phyloP scores from a whole-genome alignment of 2,329 filamentous ascomycete species.

The Ophiostoma australiae region DNA sequence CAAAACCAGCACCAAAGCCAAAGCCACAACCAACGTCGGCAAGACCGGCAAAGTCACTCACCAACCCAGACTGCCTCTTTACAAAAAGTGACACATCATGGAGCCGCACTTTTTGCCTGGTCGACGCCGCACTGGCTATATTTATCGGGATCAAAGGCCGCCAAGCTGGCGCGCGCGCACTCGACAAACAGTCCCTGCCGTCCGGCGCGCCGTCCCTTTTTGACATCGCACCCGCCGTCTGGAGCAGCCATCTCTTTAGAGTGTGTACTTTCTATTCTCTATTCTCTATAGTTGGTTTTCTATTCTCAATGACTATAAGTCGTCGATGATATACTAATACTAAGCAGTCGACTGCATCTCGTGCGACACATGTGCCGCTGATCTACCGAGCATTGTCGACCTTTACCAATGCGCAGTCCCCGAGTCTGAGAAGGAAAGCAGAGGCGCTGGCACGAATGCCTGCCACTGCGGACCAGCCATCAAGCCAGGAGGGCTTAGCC shows the following conservation, averaged over 20 bases:
- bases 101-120: background rate
- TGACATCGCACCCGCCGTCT: slow-evolving; percentile 28
- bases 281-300: no score
- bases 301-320: background rate
- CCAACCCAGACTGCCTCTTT: background rate
- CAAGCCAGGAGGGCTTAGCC: background rate
- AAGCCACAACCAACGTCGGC: background rate
- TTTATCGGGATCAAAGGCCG: slow-evolving; percentile 22
- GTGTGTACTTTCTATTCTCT: background rate
- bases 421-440: slow-evolving; percentile 23
- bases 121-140: slow-evolving; percentile 17
- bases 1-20: background rate
- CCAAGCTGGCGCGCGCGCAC: slow-evolving; percentile 13
- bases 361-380: slow-evolving; percentile 18
- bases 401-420: slow-evolving; percentile 23
- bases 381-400: slow-evolving; percentile 23
- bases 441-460: background rate
- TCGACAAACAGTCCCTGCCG: background rate
- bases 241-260: slow-evolving; percentile 27
- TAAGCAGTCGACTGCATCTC: slow-evolving; percentile 20
- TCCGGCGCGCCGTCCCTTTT: slow-evolving; percentile 20
- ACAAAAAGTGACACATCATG: background rate
- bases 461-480: background rate
- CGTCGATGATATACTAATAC: background rate
- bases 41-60: background rate